Base-by-base conservation (phyloP, 805 yeast genomes). In the Wickerhamomyces rabaulensis region DNA sequence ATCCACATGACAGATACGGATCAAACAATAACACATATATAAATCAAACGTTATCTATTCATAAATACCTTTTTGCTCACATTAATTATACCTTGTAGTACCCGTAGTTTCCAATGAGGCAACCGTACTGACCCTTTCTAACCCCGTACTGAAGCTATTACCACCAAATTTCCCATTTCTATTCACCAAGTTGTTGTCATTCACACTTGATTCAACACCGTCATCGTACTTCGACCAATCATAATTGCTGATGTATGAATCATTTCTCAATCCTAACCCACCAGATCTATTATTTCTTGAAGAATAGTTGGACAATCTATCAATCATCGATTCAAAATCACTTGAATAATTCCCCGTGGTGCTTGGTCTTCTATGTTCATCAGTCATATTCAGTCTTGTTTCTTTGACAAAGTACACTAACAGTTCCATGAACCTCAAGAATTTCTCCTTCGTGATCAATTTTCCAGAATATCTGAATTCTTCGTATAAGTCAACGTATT, bases 391-490 rank as follows among this genome's bases (percentile, higher is more conserved):
- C 9, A 37, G 6, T 35, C 52, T 52, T 17, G 50, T 40, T n/a
- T 27, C 26, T 27, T 68, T 69, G 6, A 64, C 54, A 40, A 69
- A 62, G 29, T 56, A 64, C 9, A 69, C 61, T 7, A 66, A 71
- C 5, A 66, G 54, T 39, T 70, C 71, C 71, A 89, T 76, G 57
- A 87, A 80, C 38, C 69, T 73, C 25, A 78, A 63, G 56, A 90
- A 79, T 37, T 83, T 84, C 4, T 66, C 69, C 52, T 82, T 80
- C 1, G 75, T 64, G 16, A 88, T 78, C 16, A 79, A 71, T 17
- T 69, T 62, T 2, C 87, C 85, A 6, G 92, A 77, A 62, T 80
- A 90, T 49, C 88, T 69, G 33, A 84, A 70, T 42, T 69, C 67
- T 53, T 90, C 96, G 65, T 88, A 90, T 13, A 78, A 62, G 4